phyloP scores from a whole-genome alignment of 129 eudicot species.

The Flaveria ramosissima region DNA sequence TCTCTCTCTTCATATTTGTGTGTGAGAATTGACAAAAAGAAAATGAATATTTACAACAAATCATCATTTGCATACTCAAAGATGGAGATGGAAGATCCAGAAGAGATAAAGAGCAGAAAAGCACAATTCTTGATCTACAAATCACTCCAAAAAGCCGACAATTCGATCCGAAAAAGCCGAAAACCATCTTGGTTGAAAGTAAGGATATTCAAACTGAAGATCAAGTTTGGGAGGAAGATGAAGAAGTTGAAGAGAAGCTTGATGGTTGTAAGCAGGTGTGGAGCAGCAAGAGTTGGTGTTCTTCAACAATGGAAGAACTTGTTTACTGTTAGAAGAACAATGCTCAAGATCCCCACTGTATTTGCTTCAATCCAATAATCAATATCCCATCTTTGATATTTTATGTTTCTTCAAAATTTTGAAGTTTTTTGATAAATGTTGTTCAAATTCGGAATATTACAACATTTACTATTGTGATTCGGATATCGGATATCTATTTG shows the following conservation, averaged over 20 bases:
- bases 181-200: conserved; percentile 48
- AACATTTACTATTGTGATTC: conserved; percentile 1
- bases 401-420: conserved; percentile 16
- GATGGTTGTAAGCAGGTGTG: conserved; percentile 33
- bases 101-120: conserved; percentile 46
- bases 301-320: conserved; percentile 45
- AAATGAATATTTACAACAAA: conserved; percentile 22
- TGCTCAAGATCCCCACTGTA: conserved; percentile 33
- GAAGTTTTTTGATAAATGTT: not conserved
- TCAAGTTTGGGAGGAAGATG: conserved; percentile 57
- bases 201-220: conserved; percentile 45
- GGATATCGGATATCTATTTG: not conserved
- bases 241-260: conserved; percentile 50
- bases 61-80: conserved; percentile 46
- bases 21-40: conserved; percentile 6
- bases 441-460: not conserved
- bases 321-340: conserved; percentile 30
- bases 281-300: conserved; percentile 31
- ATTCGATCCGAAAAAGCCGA: conserved; percentile 30
- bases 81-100: conserved; percentile 56
- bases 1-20: not conserved
- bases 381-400: not conserved
- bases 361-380: conserved; percentile 34
- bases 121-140: conserved; percentile 65
- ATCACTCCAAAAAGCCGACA: conserved; percentile 44